Base-by-base conservation (phyloP, 2,329 filamentous ascomycete genomes). In the Parascedosporium putredinis region DNA sequence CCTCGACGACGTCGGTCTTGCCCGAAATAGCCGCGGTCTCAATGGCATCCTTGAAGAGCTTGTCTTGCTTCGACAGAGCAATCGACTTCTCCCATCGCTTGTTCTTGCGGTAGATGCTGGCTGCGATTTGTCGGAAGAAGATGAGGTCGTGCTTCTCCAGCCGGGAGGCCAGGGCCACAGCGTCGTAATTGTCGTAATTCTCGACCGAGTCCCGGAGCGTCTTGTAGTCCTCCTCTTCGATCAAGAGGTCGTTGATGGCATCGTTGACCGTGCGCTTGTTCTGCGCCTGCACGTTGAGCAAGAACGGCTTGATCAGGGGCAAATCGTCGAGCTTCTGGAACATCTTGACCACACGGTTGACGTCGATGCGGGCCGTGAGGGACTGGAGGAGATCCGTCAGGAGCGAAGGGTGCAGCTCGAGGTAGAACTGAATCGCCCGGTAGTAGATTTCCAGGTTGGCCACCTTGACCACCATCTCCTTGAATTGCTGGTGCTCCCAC, bases 21-120 rank as follows among this genome's bases (percentile, higher is more conserved):
- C 78, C 76, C 47, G 91, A 97, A 50, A 96, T 86, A 24, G 93
- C 93, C 27, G 94, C 81, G 12, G 93, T 98, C 76, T 98, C 93
- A 55, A 98, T 97, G 23, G 94, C 93, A 70, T 98, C 93, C 76
- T 96, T 97, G 84, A 93, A 98, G 14, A 98, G 76, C 79, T 96
- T 97, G 74, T 98, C 93, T 67, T 98, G 91, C 78, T 98, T 98
- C 14, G 91, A 97, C 44, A 98, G 75, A 29, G 88, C 81, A 67
- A 98, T 98, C 3, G 90, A 96, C 74, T 97, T 97, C 73, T 97
- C 91, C 94, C 94, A 98, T 55, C 93, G 82, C 84, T 97, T 97
- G 76, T 95, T 97, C 79, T 97, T 98, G 67, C 94, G 89, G 75
- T 97, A 98, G 68, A 98, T 98, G 70, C 78, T 95, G 57, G 94